phyloP scores from a whole-genome alignment of 2,329 filamentous ascomycete species.

The Colletotrichum sojae region DNA sequence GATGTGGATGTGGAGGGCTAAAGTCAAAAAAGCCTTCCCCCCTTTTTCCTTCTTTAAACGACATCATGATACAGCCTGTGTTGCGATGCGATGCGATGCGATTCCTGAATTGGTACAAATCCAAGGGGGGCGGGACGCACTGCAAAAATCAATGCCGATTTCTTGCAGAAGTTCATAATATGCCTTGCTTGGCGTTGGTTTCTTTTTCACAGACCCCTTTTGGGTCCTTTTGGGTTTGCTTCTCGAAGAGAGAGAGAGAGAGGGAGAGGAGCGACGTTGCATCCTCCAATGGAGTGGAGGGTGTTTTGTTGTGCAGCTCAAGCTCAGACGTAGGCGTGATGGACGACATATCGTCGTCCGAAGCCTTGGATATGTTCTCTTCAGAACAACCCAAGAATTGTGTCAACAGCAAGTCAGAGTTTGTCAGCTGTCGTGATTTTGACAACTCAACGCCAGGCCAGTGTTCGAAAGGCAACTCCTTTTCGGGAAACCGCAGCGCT shows the following conservation, averaged over 20 bases:
- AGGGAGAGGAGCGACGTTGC: not conserved
- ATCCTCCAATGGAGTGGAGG: not conserved
- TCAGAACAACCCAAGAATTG: too few relatives aligned
- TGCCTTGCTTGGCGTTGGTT: not conserved
- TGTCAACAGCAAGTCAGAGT: too few relatives aligned
- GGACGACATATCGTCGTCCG: too few relatives aligned
- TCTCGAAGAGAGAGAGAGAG: not conserved
- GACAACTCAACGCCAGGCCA: too few relatives aligned
- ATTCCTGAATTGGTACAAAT: not conserved
- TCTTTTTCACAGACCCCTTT: not conserved
- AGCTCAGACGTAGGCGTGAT: too few relatives aligned
- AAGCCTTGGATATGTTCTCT: too few relatives aligned
- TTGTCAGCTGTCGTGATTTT: too few relatives aligned
- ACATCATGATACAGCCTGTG: slow-evolving; percentile 18
- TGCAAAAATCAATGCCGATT: slow-evolving; percentile 1
- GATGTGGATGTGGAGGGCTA: slow-evolving; percentile 18
- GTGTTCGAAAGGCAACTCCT: too few relatives aligned
- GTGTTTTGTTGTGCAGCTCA: not conserved
- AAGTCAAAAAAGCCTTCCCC: slow-evolving; percentile 2
- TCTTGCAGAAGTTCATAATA: not conserved
- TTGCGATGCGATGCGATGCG: not conserved
- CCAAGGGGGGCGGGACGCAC: not conserved
- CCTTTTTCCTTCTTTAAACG: slow-evolving; percentile 33
- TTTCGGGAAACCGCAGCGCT: too few relatives aligned
- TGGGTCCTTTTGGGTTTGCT: too few relatives aligned